A percentile compares a stretch with the other conserved stretches of the same genome.
Conservation (phyloP, 768 basidiomycete genomes). For the Hygrophorus pudorinus region DNA sequence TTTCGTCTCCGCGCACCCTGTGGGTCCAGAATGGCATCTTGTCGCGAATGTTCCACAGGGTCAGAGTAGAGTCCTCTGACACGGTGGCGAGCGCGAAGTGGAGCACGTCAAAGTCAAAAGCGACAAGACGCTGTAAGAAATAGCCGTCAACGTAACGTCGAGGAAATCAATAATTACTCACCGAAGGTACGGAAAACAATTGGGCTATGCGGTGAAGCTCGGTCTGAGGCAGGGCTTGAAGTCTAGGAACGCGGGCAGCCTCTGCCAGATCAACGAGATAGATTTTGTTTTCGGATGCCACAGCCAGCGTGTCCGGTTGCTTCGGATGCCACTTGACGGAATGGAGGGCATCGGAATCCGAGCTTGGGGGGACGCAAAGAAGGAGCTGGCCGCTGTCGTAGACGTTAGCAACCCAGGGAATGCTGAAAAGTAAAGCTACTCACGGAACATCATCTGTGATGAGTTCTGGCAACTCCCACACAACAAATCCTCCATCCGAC, state of each 20-base stretch:
- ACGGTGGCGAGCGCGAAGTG: slow-evolving; percentile 75
- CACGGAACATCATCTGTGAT: slow-evolving; percentile 85
- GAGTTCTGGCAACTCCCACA: slow-evolving; percentile 77
- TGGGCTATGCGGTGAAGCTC: slow-evolving; percentile 63
- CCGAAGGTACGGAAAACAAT: slow-evolving; percentile 60
- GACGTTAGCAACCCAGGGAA: slow-evolving; percentile 4
- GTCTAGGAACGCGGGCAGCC: slow-evolving; percentile 33
- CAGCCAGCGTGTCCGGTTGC: slow-evolving; percentile 67
- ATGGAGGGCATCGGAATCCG: slow-evolving; percentile 52
- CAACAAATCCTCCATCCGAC: slow-evolving; percentile 81
- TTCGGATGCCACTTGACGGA: slow-evolving; percentile 88
- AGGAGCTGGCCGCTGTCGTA: slow-evolving; percentile 49
- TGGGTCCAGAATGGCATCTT: slow-evolving; percentile 65
- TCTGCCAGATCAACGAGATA: slow-evolving; percentile 68
- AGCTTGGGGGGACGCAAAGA: slow-evolving; percentile 59
- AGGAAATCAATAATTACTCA: slow-evolving; percentile 26
- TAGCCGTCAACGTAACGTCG: slow-evolving; percentile 4
- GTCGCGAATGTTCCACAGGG: slow-evolving; percentile 76
- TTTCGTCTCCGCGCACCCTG: slow-evolving; percentile 69
- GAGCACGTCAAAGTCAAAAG: slow-evolving; percentile 76
- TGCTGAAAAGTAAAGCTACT: slow-evolving; percentile 21
- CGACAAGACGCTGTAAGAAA: slow-evolving; percentile 54
- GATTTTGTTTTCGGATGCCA: slow-evolving; percentile 71
- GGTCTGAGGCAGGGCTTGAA: slow-evolving; percentile 56
- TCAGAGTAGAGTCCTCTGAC: slow-evolving; percentile 72